Evolutionary conservation across 345 rosid species (phyloP), one percentile per base, ranked within the genome.

Genomic region (Microcos paniculata): DNA sequence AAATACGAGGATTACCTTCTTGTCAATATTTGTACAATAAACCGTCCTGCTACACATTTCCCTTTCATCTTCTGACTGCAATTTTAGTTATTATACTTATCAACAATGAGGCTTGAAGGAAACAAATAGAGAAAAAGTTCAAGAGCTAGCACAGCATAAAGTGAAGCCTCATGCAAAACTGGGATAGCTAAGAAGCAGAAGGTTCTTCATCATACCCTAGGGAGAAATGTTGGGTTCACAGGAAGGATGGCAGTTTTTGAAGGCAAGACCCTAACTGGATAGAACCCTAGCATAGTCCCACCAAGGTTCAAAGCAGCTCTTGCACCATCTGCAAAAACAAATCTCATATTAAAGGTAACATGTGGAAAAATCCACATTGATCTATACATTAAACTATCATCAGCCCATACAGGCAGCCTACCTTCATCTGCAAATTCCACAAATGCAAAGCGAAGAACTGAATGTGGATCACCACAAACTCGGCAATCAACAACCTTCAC

Each of bases 181-280:
- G 64, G 52, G 26, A 46, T 15, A 70, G 49, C 1, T 62, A 77
- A 31, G 49, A 23, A 77, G 49, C 31, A 67, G 30, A 71, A 45
- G 18, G 42, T 15, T 49, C 73, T 24, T 19, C 62, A 76, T 8
- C 59, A 80, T 86, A 92, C 98, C 94, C 94, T 87, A 35, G 97
- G 97, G 76, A 94, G 94, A 87, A 86, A 94, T 53, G 86, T 90
- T 23, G 98, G 98, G 84, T 94, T 94, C 82, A 94, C 98, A n/a
- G 97, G 98, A 77, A 90, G 96, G 63, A 94, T 94, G 46, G 98
- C 96, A 61, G 98, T 94, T 84, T 94, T 94, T 28, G 98, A 94
- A 68, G 97, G 98, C 82, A 94, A 83, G 81, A 94, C 93, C 83
- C 92, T 87, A 80, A 94, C 85, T 0, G 97, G 98, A 82, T 92